phyloP scores from a whole-genome alignment of 2,329 filamentous ascomycete genomes.

The Kalaharituber pfeilii region DNA sequence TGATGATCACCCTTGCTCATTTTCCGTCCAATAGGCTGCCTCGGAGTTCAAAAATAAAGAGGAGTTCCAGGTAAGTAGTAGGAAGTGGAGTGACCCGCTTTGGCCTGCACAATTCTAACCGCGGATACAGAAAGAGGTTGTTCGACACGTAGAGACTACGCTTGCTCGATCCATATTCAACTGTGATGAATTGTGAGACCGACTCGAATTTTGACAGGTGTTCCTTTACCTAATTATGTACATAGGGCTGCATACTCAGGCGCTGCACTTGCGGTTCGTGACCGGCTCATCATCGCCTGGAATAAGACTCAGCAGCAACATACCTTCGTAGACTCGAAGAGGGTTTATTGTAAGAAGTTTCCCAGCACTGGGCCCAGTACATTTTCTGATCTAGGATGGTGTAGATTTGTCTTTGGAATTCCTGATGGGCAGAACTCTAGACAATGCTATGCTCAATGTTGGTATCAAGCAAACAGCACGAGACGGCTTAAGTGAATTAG shows the following conservation, averaged over 20 bases:
- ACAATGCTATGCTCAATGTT: constrained; percentile 97
- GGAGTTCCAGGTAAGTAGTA: constrained; percentile 18
- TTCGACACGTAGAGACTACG: constrained; percentile 90
- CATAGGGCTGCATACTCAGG: constrained; percentile 68
- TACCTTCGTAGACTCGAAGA: constrained; percentile 76
- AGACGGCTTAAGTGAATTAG: constrained; percentile 76
- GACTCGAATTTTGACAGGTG: not conserved
- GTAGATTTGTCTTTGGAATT: constrained; percentile 85
- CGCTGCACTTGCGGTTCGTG: constrained; percentile 77
- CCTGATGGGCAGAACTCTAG: constrained; percentile 84
- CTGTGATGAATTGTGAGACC: constrained; percentile 59
- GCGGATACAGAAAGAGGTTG: constrained; percentile 50
- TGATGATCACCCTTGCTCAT: no score
- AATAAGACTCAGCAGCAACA: constrained; percentile 96
- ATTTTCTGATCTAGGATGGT: not conserved
- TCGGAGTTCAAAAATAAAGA: constrained; percentile 21
- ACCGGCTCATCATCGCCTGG: constrained; percentile 87
- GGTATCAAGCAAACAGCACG: constrained; percentile 70
- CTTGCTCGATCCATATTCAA: constrained; percentile 94
- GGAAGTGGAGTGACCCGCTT: no score
- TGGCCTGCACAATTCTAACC: constrained; percentile 2
- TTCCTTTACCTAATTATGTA: not conserved
- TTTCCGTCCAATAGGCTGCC: constrained; percentile 17
- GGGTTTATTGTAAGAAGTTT: constrained; percentile 56
- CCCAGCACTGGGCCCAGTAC: not conserved